Evolutionary conservation across 805 yeast species (phyloP).

Genomic region (Wickerhamiella kurtzmanii): DNA sequence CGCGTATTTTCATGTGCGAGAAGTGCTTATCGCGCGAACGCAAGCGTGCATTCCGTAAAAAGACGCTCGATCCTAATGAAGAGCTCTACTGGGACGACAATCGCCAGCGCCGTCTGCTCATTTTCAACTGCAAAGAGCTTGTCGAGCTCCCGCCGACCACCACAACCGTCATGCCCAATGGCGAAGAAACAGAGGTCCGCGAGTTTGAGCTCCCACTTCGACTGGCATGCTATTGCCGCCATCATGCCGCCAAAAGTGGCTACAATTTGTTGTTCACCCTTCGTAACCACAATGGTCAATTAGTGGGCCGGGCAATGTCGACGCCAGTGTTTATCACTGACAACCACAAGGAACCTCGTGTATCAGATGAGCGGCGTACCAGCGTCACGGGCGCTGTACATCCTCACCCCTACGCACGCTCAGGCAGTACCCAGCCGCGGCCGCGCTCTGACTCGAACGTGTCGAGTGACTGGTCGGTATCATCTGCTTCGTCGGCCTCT

Average conservation of each 20-base stretch:
- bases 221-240: constrained; percentile 91
- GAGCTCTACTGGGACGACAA: constrained; percentile 71
- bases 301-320: constrained; percentile 61
- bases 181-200: constrained; percentile 23
- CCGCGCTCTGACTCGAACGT: not conserved
- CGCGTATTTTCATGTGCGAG: constrained; percentile 64
- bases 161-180: constrained; percentile 31
- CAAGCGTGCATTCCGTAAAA: constrained; percentile 86
- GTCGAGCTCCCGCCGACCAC: constrained; percentile 25
- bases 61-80: constrained; percentile 56
- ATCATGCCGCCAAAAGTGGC: constrained; percentile 80
- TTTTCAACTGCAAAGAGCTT: constrained; percentile 84
- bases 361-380: not conserved
- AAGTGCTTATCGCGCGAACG: constrained; percentile 88
- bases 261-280: constrained; percentile 54
- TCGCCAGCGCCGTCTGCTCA: constrained; percentile 66
- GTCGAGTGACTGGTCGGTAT: constrained; percentile 1
- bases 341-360: constrained; percentile 52
- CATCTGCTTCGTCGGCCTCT: not conserved
- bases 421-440: not conserved
- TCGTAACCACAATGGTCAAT: constrained; percentile 43
- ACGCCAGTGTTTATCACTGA: constrained; percentile 84
- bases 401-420: constrained; percentile 1
- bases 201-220: constrained; percentile 47
- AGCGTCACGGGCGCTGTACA: not conserved